A percentile compares a stretch with the other conserved stretches of the same genome.
These are phyloP conservation scores for Pythium utonaiense DNA, from an alignment of 352 stramenopile genomes.

Conservation along the genomic window DNA sequence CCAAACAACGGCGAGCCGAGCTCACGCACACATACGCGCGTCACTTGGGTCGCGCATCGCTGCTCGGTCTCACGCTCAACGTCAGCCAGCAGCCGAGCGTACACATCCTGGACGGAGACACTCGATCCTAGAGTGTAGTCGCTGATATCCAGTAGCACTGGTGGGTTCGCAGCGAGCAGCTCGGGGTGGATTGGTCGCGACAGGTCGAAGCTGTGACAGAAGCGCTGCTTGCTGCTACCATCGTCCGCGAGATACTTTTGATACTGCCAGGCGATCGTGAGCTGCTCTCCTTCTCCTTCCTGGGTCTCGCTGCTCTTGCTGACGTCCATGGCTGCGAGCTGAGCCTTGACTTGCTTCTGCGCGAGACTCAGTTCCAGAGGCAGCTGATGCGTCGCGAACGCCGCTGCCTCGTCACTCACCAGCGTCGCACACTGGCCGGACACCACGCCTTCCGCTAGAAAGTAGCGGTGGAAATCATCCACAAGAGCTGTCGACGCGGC, in stretches of 20 bases:
- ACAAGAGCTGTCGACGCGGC: slow-evolving; percentile 29
- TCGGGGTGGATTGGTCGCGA: slow-evolving; percentile 53
- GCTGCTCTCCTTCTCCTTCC: slow-evolving; percentile 3
- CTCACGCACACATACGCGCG: slow-evolving; percentile 39
- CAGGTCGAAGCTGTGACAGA: slow-evolving; percentile 77
- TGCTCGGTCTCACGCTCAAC: slow-evolving; percentile 25
- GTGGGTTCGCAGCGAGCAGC: slow-evolving; percentile 40
- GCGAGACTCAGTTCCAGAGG: slow-evolving; percentile 64
- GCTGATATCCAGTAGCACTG: slow-evolving; percentile 28
- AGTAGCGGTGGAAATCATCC: slow-evolving; percentile 62
- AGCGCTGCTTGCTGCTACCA: slow-evolving; percentile 25
- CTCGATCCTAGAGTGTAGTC: background rate
- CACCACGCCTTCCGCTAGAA: slow-evolving; percentile 51
- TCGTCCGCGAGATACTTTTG: slow-evolving; percentile 43
- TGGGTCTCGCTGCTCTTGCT: background rate
- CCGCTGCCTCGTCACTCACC: slow-evolving; percentile 33
- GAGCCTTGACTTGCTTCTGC: slow-evolving; percentile 62
- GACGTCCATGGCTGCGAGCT: slow-evolving; percentile 24
- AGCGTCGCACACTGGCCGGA: slow-evolving; percentile 37
- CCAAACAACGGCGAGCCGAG: slow-evolving; percentile 46
- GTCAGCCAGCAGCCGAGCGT: slow-evolving; percentile 26
- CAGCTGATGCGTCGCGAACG: slow-evolving; percentile 38
- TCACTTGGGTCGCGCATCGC: slow-evolving; percentile 25
- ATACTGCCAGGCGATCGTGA: slow-evolving; percentile 81
- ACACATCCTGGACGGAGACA: slow-evolving; percentile 15